These are phyloP conservation scores for Podaxis carcinomalis DNA, from an alignment of 768 basidiomycete species.

Conservation along the genomic window DNA sequence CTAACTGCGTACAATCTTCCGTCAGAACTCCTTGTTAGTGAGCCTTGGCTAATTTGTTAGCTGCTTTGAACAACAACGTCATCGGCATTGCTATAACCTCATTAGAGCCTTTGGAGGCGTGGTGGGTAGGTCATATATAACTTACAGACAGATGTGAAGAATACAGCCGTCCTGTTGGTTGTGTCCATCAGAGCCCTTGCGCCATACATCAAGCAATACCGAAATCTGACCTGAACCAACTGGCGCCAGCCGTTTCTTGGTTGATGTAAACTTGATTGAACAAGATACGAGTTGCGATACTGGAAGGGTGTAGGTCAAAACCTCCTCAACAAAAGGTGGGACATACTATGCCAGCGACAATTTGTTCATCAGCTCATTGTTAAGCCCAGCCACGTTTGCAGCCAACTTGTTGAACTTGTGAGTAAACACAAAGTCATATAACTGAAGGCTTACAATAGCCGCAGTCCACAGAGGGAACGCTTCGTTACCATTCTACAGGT, in stretches of 20 bases:
- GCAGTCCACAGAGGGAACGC: constrained; percentile 30
- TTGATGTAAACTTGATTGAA: constrained; percentile 23
- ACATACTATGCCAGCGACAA: constrained; percentile 27
- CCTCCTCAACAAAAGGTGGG: neutral
- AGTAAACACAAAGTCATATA: neutral
- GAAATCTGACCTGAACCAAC: constrained; percentile 18
- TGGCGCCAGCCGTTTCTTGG: constrained; percentile 15
- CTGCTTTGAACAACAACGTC: constrained; percentile 20
- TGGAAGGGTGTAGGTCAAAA: neutral
- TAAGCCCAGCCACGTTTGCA: constrained; percentile 26
- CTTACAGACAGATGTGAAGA: neutral
- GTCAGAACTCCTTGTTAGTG: neutral
- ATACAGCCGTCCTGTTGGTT: neutral
- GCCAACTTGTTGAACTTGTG: constrained; percentile 18
- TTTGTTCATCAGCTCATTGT: constrained; percentile 26
- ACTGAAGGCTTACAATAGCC: constrained; percentile 21
- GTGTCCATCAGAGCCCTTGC: neutral
- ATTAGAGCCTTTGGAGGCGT: neutral
- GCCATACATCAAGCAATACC: neutral
- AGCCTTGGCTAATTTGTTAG: neutral
- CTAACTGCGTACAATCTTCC: neutral
- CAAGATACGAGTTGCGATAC: constrained; percentile 17
- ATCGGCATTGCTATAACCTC: constrained; percentile 17
- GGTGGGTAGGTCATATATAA: neutral
- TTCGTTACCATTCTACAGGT: constrained; percentile 26